phyloP scores from a whole-genome alignment of 345 rosid genomes.

The Erodium maritimum region DNA sequence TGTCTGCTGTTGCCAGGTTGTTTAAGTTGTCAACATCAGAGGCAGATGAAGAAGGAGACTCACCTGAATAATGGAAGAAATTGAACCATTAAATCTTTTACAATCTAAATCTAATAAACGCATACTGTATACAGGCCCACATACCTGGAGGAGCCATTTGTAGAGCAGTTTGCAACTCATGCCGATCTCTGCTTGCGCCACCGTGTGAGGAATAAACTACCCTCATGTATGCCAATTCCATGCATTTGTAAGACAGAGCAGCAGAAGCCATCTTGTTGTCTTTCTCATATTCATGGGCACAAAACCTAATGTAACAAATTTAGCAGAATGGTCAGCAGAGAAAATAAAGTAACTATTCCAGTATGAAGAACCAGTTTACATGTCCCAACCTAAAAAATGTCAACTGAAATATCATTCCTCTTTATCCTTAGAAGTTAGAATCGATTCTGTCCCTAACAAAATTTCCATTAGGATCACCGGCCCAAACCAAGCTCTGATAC shows the following conservation, averaged over 20 bases:
- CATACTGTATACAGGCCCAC: too few species aligned
- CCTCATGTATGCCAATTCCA: slow-evolving; percentile 70
- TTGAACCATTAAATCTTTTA: background rate
- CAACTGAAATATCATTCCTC: background rate
- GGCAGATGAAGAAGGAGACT: slow-evolving; percentile 82
- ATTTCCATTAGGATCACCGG: background rate
- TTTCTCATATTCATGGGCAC: slow-evolving; percentile 60
- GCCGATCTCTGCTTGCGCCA: slow-evolving; percentile 32
- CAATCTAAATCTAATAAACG: too few species aligned
- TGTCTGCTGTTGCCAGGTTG: slow-evolving; percentile 42
- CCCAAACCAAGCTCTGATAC: too few species aligned
- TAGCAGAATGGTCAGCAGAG: slow-evolving; percentile 6
- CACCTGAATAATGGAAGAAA: slow-evolving; percentile 39
- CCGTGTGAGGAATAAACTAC: slow-evolving; percentile 37
- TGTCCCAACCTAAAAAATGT: background rate
- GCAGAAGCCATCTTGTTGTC: slow-evolving; percentile 56
- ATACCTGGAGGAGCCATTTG: slow-evolving; percentile 50
- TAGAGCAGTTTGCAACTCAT: slow-evolving; percentile 40
- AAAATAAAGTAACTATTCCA: background rate
- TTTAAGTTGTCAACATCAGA: slow-evolving; percentile 73
- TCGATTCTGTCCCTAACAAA: background rate
- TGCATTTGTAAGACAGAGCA: slow-evolving; percentile 78
- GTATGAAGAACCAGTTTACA: background rate
- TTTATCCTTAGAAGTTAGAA: background rate
- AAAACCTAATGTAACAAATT: slow-evolving; percentile 33